Evolutionary conservation across 2,329 filamentous ascomycete species (phyloP), one percentile per base, ranked within the genome.

Genomic region (Clathrospora elynae): DNA sequence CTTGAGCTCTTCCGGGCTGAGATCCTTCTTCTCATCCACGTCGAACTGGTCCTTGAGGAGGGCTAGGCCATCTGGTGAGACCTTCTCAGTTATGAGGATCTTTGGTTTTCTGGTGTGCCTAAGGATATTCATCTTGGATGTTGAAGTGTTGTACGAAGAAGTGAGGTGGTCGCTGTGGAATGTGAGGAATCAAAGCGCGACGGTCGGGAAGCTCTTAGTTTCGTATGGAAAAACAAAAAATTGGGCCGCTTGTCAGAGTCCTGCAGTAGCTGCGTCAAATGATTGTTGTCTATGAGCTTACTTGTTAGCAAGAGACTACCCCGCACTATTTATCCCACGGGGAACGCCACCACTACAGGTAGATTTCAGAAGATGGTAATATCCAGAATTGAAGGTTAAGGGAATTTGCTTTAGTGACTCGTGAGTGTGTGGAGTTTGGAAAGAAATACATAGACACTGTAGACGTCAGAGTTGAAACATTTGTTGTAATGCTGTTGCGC

Each of bases 41-140:
- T 88, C 81, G 58, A 87, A 84, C 24, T 80, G 78, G 13, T 79
- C 78, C 22, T 79, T 77, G 24, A 92, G 78, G 13, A 91, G 73
- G 12, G 84, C 80, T 12, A 92, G 76, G 8, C 88, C 88, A 67
- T 92, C 88, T n/a, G 83, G 75, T 1, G 87, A 91, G 30, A 92
- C 79, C 66, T 90, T 90, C 64, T 92, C 88, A 1, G 88, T 84
- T 26, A 91, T 86, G 18, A 93, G 80, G 49, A 91, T 75, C 61
- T 78, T 81, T 1, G 75, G 71, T 26, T 65, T 70, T 13, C 59
- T 43, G 19, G 54, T 51, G 17, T 61, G 49, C 12, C 56, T 49
- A 18, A 60, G 40, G 22, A 68, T 63, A 18, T 66, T 44, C 69
- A 71, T 72, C 23, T n/a, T 51, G 42, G 31, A 35, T 6, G 32